Base-by-base conservation (phyloP, 768 basidiomycete genomes). In the Pleurotus citrinopileatus region DNA sequence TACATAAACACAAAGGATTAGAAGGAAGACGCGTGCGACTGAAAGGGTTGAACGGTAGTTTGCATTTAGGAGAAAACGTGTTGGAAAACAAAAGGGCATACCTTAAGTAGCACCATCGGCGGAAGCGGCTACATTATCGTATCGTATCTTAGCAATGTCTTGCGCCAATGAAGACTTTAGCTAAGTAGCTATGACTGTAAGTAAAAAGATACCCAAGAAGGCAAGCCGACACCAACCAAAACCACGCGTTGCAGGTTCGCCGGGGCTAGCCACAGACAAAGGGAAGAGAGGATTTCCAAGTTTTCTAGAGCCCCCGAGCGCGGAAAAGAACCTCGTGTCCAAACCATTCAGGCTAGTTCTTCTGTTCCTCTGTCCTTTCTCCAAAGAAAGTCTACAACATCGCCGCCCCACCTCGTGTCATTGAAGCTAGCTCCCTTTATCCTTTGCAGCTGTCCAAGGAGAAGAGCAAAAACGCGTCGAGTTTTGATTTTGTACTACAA, bases 371-470 rank as follows among this genome's bases (percentile, higher is more conserved):
- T 40, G n/a, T 34, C 17, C 6, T 40, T 40, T 40, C 38, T 40
- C 38, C 38, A 47, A 47, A 29, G 45, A 47, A 47, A 47, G 45
- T 47, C 45, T 26, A n/a, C 26, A 47, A n/a, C 45, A 26, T 26
- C 6, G 26, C 45, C 45, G 23, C 45, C 23, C 9, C 23, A 15
- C 29, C 45, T 22, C 45, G n/a, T 47, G 25, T 26, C 20, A 15
- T 8, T 22, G 29, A 9, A 29, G 15, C 23, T 7, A 17, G 32
- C 32, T n/a, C n/a, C n/a, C n/a, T n/a, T n/a, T n/a, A n/a, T n/a
- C n/a, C n/a, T n/a, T n/a, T n/a, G n/a, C 32, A 34, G 15, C 32
- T 34, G 15, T 7, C 32, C 7, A 7, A 7, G 7, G 32, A 34
- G 15, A 34, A 7, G 32, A 34, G 32, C 23, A 29, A 27, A 29